phyloP scores from a whole-genome alignment of 352 stramenopile genomes.

The Phytophthora syringae region DNA sequence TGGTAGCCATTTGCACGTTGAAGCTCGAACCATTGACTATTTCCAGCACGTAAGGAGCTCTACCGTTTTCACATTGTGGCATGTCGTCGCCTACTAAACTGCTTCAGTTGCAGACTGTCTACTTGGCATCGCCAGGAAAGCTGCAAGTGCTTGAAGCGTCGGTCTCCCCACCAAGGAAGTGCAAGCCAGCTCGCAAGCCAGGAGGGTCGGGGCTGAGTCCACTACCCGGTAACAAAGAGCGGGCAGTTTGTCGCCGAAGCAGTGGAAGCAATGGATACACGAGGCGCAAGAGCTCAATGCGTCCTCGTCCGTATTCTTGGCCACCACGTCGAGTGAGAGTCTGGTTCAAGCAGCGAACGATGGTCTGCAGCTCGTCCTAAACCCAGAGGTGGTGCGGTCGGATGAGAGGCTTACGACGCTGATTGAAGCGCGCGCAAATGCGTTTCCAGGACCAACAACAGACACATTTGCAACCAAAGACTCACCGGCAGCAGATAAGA shows the following conservation, averaged over 20 bases:
- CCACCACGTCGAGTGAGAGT: constrained; percentile 6
- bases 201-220: constrained; percentile 1
- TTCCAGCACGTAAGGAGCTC: background rate
- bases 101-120: constrained; percentile 14
- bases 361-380: constrained; percentile 21
- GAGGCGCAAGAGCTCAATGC: constrained; percentile 22
- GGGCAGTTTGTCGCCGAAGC: constrained; percentile 4
- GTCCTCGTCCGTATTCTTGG: constrained; percentile 21
- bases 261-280: constrained; percentile 33
- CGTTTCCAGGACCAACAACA: background rate
- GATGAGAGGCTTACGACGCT: constrained; percentile 9
- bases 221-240: background rate
- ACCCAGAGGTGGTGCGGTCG: background rate
- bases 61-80: background rate
- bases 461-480: background rate
- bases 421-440: constrained; percentile 2
- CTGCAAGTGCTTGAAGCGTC: background rate
- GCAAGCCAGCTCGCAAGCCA: constrained; percentile 3
- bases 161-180: constrained; percentile 4
- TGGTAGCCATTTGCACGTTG: background rate
- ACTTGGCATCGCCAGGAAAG: constrained; percentile 14
- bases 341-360: constrained; percentile 10
- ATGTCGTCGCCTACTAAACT: constrained; percentile 26
- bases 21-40: background rate
- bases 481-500: background rate